Percentiles rank a stretch among this genome's conserved stretches.
These are phyloP conservation scores for Mycena capillaripes DNA, from an alignment of 768 basidiomycete genomes.

Conservation along the genomic window DNA sequence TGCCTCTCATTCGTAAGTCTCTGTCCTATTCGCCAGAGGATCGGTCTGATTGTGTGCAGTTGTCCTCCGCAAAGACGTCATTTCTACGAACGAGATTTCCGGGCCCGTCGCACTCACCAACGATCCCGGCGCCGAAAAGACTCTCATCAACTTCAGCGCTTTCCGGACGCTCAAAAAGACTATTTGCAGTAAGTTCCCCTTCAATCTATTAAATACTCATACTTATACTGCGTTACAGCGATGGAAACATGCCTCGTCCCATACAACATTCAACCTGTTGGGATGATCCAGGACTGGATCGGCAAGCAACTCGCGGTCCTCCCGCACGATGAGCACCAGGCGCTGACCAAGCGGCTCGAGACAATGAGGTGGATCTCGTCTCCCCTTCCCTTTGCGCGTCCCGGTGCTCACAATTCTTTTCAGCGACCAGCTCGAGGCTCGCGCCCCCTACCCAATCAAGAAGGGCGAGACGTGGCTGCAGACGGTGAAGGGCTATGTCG, in stretches of 20 bases:
- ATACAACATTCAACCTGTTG: constrained; percentile 52
- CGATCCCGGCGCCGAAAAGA: constrained; percentile 29
- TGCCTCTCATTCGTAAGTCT: constrained; percentile 51
- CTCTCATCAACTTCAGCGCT: constrained; percentile 54
- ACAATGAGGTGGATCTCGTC: background rate
- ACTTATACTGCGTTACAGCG: constrained; percentile 43
- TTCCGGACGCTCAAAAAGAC: constrained; percentile 56
- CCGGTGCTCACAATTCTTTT: constrained; percentile 6
- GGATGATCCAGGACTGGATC: constrained; percentile 57
- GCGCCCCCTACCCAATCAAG: constrained; percentile 23
- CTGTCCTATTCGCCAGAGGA: background rate
- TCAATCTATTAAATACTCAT: background rate
- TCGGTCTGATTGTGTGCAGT: constrained; percentile 30
- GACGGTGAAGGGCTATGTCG: constrained; percentile 22
- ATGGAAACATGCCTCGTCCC: constrained; percentile 63
- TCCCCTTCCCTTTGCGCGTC: background rate
- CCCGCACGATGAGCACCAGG: constrained; percentile 22
- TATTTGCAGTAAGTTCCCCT: constrained; percentile 52
- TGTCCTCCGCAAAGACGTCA: constrained; percentile 47
- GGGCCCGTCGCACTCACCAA: constrained; percentile 30
- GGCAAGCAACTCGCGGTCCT: constrained; percentile 39
- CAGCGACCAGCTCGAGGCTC: constrained; percentile 23
- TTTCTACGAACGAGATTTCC: constrained; percentile 41
- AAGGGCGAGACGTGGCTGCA: constrained; percentile 33
- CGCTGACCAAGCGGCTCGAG: constrained; percentile 42